Base-by-base conservation (phyloP, 2,329 filamentous ascomycete species). In the Ophiostoma sp. region DNA sequence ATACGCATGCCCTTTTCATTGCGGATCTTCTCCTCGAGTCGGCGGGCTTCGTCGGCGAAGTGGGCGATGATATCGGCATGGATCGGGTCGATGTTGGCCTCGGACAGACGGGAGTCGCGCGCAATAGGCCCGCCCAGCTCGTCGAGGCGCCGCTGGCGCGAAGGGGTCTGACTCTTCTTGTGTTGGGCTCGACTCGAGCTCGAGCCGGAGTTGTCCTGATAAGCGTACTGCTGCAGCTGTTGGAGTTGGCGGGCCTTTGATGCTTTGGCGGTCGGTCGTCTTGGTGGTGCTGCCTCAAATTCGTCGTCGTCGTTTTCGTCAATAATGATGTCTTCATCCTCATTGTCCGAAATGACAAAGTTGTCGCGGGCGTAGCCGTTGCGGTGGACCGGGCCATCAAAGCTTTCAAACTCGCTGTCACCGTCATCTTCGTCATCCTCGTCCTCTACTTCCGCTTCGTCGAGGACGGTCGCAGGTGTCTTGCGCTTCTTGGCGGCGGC, bases 21-120 rank as follows among this genome's bases (percentile, higher is more conserved):
- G 77, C 91, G 87, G 31, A 95, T 84, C 1, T 85, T 83, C 77
- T 90, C 88, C 77, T 91, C 89, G 19, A 89, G 72, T 25, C 81
- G 81, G 77, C 88, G 90, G 0, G 91, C 93, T 63, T 89, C 85
- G 0, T 82, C 79, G 28, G 93, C 85, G 78, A 95, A 96, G 39
- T 86, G 83, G 28, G 87, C 82, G n/a, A 94, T 84, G 28, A 93
- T 81, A 72, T 88, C 86, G 64, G 86, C 85, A 77, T 94, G 92
- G 28, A 91, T 80, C 36, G 74, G 69, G 45, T 76, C 72, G 15
- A 77, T 25, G 45, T 75, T 72, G 12, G 81, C 80, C 25, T 82
- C 82, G 22, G 84, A 83, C 75, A 92, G 83, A 25, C 86, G 85
- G 25, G 84, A 80, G 77, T 91, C 87, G 15, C 82, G 83, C 0